phyloP scores from a whole-genome alignment of 106 monocot species.

The Allium sativum region DNA sequence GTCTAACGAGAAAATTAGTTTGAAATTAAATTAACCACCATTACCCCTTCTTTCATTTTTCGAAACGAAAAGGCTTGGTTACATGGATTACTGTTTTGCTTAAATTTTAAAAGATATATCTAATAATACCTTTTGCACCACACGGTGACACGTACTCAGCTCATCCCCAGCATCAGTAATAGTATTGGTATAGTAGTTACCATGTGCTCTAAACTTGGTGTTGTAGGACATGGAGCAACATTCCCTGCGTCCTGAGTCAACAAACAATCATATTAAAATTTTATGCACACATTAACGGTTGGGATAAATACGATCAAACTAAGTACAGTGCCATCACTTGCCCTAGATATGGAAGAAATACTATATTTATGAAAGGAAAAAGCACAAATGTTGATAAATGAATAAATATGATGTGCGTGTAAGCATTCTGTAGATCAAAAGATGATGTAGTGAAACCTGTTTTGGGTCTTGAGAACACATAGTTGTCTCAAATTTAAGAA shows the following conservation, averaged over 20 bases:
- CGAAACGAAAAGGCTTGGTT: too few species aligned
- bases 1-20: too few species aligned
- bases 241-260: constrained; percentile 51
- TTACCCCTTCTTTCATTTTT: too few species aligned
- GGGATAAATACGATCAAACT: constrained; percentile 18
- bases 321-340: constrained; percentile 35
- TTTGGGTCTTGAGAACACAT: constrained; percentile 62
- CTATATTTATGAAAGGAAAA: too few species aligned
- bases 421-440: too few species aligned
- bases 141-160: constrained; percentile 62
- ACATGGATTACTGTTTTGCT: neutral
- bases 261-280: too few species aligned
- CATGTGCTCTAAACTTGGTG: constrained; percentile 31
- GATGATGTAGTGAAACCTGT: too few species aligned
- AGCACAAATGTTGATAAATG: too few species aligned
- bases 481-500: constrained; percentile 70
- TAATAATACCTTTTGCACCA: constrained; percentile 65
- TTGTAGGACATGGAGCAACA: constrained; percentile 29
- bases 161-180: constrained; percentile 58
- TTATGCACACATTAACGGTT: too few species aligned
- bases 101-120: neutral
- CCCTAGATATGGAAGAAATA: constrained; percentile 19
- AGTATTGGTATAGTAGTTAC: constrained; percentile 36
- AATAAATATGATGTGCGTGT: too few species aligned
- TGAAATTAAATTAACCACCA: too few species aligned